Conservation (phyloP, 2,329 filamentous ascomycete genomes). For the Alternaria incomplexa region DNA sequence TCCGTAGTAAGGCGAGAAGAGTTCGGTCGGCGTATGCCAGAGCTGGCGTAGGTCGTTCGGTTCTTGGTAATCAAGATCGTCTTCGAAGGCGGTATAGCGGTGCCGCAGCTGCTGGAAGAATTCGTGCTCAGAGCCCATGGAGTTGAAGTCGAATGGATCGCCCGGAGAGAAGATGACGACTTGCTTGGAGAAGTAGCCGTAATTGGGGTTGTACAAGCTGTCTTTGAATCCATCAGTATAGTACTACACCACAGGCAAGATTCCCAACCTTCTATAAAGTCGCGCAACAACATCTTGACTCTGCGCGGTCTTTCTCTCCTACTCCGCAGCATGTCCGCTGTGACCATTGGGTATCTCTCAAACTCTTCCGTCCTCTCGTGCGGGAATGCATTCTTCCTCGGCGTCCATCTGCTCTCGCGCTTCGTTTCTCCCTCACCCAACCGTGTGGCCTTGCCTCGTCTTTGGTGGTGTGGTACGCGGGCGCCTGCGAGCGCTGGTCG, state of each 20-base stretch:
- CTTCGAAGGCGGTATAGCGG: slow-evolving; percentile 89
- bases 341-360: slow-evolving; percentile 81
- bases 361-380: slow-evolving; percentile 82
- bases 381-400: slow-evolving; percentile 76
- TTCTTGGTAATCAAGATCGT: slow-evolving; percentile 75
- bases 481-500: slow-evolving; percentile 48
- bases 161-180: slow-evolving; percentile 95
- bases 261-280: slow-evolving; percentile 87
- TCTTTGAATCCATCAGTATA: slow-evolving; percentile 55
- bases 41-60: slow-evolving; percentile 82
- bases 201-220: slow-evolving; percentile 90
- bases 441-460: slow-evolving; percentile 40
- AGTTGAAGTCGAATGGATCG: slow-evolving; percentile 86
- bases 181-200: slow-evolving; percentile 96
- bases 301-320: slow-evolving; percentile 78
- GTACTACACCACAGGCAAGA: background rate
- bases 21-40: slow-evolving; percentile 97
- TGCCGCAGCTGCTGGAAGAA: slow-evolving; percentile 79
- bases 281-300: slow-evolving; percentile 96
- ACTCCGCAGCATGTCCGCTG: slow-evolving; percentile 75
- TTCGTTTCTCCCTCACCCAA: slow-evolving; percentile 44
- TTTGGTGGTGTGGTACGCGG: slow-evolving; percentile 34
- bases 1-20: slow-evolving; percentile 95
- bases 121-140: slow-evolving; percentile 80
- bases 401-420: slow-evolving; percentile 82